Evolutionary conservation across 495 filamentous ascomycete species (phyloP), one percentile per base, ranked within the genome.

Genomic region (Thozetella sp.): DNA sequence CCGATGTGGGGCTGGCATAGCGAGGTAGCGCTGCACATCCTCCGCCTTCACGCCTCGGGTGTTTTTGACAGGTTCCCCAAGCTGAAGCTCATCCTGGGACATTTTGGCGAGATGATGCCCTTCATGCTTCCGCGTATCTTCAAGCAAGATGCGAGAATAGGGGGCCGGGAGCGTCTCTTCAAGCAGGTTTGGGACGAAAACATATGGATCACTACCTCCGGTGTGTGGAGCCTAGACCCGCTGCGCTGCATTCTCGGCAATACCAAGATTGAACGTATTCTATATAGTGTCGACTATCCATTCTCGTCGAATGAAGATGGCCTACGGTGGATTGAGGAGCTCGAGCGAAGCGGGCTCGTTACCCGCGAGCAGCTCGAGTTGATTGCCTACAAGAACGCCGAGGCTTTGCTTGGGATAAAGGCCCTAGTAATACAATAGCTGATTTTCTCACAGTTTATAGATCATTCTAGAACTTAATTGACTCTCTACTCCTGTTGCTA

Each of bases 61-160:
- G 26, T 75, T 3, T 90, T 86, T 59, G 80, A 84, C 63, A 67
- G 73, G 2, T 80, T 74, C 55, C 82, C 87, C 0, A 75, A 75
- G 25, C 67, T 89, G 27, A 86, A 89, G 63, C 72, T 90, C 26
- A 80, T 90, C 53, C 68, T 90, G 15, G 86, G 86, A 2, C 88
- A 90, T 65, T 74, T 88, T 63, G 88, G 88, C 6, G 86, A 90
- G 70, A 78, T 83, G 58, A 70, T 89, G 19, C 87, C 87, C 0
- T 88, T 87, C 60, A 85, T 88, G 67, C 72, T 90, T 57, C 83
- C 83, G 69, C 78, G 87, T 11, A 83, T 86, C 45, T 70, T 80
- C 51, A 75, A 80, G 56, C 79, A 80, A 75, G 79, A 79, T 22
- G 71, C 79, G 52, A 71, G 78, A 27, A 74, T 79, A 60, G 77